phyloP scores from a whole-genome alignment of 2,329 filamentous ascomycete species.

The Dactylonectria estremocensis region DNA sequence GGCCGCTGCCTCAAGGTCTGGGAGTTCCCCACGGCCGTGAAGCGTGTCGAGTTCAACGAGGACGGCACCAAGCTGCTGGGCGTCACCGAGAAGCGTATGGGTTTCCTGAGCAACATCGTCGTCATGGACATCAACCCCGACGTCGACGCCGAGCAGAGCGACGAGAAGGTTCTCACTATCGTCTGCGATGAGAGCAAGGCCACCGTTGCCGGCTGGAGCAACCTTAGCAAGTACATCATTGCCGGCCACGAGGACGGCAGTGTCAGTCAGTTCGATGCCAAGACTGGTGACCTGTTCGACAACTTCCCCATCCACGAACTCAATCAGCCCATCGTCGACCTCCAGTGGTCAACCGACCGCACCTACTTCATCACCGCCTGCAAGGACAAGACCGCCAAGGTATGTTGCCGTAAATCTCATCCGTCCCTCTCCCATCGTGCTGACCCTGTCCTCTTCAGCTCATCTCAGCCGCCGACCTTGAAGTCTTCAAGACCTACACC shows the following conservation, averaged over 20 bases:
- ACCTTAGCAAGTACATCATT: constrained; percentile 95
- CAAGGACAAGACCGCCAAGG: constrained; percentile 98
- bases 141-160: constrained; percentile 84
- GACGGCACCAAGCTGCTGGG: constrained; percentile 92
- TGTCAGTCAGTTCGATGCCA: constrained; percentile 91
- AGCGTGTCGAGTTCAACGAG: constrained; percentile 97
- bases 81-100: constrained; percentile 99
- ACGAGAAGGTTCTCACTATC: constrained; percentile 88
- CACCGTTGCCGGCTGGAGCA: constrained; percentile 97
- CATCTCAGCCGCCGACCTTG: constrained; percentile 87
- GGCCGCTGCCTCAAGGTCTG: constrained; percentile 96
- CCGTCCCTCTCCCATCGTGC: constrained; percentile 8
- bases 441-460: constrained; percentile 65
- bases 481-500: constrained; percentile 92
- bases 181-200: constrained; percentile 97
- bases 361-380: constrained; percentile 99
- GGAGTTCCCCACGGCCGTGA: constrained; percentile 97
- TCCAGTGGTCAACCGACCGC: constrained; percentile 94
- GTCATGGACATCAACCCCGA: constrained; percentile 92
- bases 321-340: constrained; percentile 86
- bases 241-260: constrained; percentile 97
- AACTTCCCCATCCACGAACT: constrained; percentile 90
- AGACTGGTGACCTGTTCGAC: constrained; percentile 87
- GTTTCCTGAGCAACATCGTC: constrained; percentile 93
- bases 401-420: constrained; percentile 54